phyloP scores from a whole-genome alignment of 192 early-diverging fungal species.

The Phlyctochytrium arcticum region DNA sequence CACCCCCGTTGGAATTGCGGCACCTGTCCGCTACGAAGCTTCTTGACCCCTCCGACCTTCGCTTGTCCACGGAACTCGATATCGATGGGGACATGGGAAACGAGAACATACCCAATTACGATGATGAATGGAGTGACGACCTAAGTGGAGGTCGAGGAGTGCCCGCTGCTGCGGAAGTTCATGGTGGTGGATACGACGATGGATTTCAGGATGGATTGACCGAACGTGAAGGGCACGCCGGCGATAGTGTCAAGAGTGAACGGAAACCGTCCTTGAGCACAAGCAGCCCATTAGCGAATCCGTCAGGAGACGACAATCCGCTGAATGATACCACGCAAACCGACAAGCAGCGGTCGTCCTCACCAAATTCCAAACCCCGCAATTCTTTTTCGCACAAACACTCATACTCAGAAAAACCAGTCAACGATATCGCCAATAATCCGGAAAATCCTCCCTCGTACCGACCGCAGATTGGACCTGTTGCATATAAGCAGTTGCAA shows the following conservation, averaged over 20 bases:
- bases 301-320: background rate
- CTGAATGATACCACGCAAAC: background rate
- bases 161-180: background rate
- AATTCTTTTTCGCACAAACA: background rate
- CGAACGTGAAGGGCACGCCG: too few species aligned
- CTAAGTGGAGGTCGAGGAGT: too few species aligned
- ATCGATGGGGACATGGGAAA: constrained; percentile 2
- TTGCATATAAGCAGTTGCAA: constrained; percentile 11
- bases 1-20: constrained; percentile 11
- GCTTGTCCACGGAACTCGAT: background rate
- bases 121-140: background rate
- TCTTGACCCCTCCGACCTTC: constrained; percentile 9
- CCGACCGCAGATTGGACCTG: constrained; percentile 8
- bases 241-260: background rate
- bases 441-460: background rate
- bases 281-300: background rate
- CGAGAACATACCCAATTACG: constrained; percentile 16
- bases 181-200: background rate
- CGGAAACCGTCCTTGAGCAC: too few species aligned
- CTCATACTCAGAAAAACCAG: background rate
- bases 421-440: too few species aligned
- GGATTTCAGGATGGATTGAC: background rate
- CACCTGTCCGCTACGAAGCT: constrained; percentile 10
- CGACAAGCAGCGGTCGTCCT: background rate
- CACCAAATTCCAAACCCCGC: background rate